Base-by-base conservation (phyloP, 768 basidiomycete genomes). In the Amylocystis lapponica region DNA sequence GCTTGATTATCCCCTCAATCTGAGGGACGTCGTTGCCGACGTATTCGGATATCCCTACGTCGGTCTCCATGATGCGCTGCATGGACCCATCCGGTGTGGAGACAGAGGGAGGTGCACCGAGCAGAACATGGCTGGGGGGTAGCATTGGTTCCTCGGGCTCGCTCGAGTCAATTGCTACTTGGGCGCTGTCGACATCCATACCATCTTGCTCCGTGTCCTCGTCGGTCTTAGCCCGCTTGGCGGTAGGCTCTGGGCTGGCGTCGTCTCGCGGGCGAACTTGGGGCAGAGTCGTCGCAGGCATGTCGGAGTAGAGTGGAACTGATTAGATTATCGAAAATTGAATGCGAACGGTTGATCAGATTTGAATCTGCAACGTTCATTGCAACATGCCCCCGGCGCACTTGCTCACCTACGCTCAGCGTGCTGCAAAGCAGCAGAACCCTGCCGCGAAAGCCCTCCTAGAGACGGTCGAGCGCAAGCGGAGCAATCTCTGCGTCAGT, bases 1-100 rank as follows among this genome's bases (percentile, higher is more conserved):
- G 95, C 66, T 98, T 98, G 63, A 98, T 97, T 56, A 98, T 95
- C 4, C 90, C 95, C 39, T 83, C 76, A 50, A 98, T 81, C 57
- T 78, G 77, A 3, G 81, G 74, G 19, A 86, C 75, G 46, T 77
- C 78, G 10, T 70, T 70, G 16, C 78, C 76, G 50, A 93, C 76
- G 61, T 93, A 95, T 59, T 90, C 83, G 4, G 87, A 85, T 31
- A 97, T 94, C 2, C 93, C 93, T 25, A 96, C 93, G 59, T 95
- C 83, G 5, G 73, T 70, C 60, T 96, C 92, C 49, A 68, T 61
- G 23, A 80, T 58, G 41, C 81, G 80, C 48, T 78, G 76, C 49
- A 81, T 68, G 5, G 72, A 62, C 21, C 72, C 73, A 43, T 72
- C 72, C 25, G 74, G 68, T 22, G 69, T 65, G 17, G 65, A 68